phyloP scores from a whole-genome alignment of 2,329 filamentous ascomycete species.

The Cladosporium sphaerospermum region DNA sequence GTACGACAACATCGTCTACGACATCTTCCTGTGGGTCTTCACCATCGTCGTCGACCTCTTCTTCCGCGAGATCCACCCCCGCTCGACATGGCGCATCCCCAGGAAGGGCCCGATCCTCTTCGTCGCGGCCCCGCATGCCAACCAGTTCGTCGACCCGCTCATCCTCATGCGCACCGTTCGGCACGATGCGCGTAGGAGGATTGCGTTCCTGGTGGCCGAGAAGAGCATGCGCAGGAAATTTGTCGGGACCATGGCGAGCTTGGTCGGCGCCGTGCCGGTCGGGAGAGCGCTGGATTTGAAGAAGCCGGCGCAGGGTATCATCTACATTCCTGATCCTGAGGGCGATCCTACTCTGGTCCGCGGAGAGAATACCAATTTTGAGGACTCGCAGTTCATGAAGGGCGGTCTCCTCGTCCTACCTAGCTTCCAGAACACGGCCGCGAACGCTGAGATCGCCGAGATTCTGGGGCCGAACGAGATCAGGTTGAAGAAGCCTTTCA shows the following conservation, averaged over 20 bases:
- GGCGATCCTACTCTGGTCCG: conserved; percentile 76
- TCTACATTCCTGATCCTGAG: conserved; percentile 85
- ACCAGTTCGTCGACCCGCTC: conserved; percentile 95
- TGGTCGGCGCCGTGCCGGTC: conserved; percentile 87
- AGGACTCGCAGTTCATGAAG: conserved; percentile 62
- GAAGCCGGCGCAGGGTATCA: conserved; percentile 68
- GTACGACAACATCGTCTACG: conserved; percentile 46
- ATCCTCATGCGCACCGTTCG: conserved; percentile 87
- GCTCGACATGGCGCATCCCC: conserved; percentile 92
- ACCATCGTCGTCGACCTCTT: conserved; percentile 88
- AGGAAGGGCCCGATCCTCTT: conserved; percentile 84
- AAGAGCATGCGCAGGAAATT: conserved; percentile 89
- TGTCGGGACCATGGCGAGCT: conserved; percentile 77
- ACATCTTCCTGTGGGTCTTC: conserved; percentile 69
- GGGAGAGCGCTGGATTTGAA: conserved; percentile 84
- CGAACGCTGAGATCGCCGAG: conserved; percentile 76
- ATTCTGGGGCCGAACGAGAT: conserved; percentile 76
- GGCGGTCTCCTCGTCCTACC: conserved; percentile 85
- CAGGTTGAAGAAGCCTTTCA: conserved; percentile 80
- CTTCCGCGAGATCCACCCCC: conserved; percentile 94
- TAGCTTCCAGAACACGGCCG: conserved; percentile 70
- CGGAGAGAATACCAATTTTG: conserved; percentile 74
- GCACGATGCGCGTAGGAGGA: conserved; percentile 77
- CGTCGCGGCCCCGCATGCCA: conserved; percentile 93
- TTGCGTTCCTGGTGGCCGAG: conserved; percentile 88